These are phyloP conservation scores for Bocquillonia castaneifolia DNA, from an alignment of 441 rosid species.

Conservation along the genomic window DNA sequence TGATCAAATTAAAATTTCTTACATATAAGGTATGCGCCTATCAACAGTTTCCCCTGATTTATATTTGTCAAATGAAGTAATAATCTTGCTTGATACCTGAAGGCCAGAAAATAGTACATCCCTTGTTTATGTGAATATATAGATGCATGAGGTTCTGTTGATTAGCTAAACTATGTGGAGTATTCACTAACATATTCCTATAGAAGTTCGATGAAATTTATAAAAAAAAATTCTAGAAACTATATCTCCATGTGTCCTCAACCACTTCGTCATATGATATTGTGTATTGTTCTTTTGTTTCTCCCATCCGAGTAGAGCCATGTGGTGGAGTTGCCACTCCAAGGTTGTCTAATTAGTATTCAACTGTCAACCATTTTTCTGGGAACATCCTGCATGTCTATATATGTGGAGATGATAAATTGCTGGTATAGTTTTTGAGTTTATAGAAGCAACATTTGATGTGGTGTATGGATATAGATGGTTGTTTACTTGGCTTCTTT, in stretches of 20 bases:
- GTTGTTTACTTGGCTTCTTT: conserved; percentile 1
- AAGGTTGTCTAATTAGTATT: neutral
- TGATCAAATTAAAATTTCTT: conserved; percentile 92
- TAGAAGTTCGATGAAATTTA: neutral
- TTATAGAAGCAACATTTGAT: neutral
- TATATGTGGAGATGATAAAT: conserved; percentile 1
- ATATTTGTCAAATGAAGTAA: neutral
- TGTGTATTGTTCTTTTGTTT: neutral
- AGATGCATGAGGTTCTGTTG: conserved; percentile 5
- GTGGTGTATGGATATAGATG: neutral
- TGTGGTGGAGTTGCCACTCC: neutral
- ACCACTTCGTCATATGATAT: neutral
- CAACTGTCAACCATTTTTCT: neutral
- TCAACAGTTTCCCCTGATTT: neutral
- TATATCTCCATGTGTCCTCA: neutral
- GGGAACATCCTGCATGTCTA: neutral
- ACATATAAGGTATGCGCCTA: conserved; percentile 69
- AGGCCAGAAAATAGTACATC: conserved; percentile 6
- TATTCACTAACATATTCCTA: neutral
- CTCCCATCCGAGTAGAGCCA: neutral
- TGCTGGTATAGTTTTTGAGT: neutral
- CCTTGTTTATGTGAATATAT: neutral
- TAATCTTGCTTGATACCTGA: neutral
- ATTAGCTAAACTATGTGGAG: neutral
- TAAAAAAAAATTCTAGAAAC: neutral